Percentiles rank a stretch among this genome's conserved stretches.
Evolutionary conservation across 148 eudicot genomes (phyloP).

Genomic region (Chenopodium berlandieri): DNA sequence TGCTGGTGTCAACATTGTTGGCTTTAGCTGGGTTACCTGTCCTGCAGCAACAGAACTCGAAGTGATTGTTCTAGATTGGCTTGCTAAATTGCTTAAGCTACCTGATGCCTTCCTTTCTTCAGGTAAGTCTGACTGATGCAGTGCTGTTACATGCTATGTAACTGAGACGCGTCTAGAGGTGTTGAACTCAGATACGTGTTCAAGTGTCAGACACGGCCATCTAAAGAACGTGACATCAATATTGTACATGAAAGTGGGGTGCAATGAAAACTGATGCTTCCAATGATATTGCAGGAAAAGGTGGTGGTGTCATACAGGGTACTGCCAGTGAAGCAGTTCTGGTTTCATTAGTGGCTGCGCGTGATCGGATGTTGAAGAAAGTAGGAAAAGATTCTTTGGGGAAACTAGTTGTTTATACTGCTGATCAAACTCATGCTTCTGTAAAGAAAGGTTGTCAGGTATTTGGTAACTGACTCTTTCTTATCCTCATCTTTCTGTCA

Average conservation of each 20-base stretch:
- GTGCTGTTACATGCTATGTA: neutral
- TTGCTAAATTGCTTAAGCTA: constrained; percentile 73
- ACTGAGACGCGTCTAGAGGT: neutral
- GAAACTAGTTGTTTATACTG: constrained; percentile 76
- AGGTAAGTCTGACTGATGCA: constrained; percentile 36
- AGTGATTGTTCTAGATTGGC: constrained; percentile 94
- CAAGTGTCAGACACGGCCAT: neutral
- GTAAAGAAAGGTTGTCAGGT: constrained; percentile 91
- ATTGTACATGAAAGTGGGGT: neutral
- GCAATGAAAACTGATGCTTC: neutral
- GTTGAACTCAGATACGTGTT: neutral
- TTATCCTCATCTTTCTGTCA: neutral
- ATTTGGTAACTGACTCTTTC: neutral
- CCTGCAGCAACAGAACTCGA: constrained; percentile 99
- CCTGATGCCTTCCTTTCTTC: constrained; percentile 78
- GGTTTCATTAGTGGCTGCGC: constrained; percentile 86
- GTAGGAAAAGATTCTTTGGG: constrained; percentile 69
- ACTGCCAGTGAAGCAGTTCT: constrained; percentile 97
- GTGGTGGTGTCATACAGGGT: constrained; percentile 98
- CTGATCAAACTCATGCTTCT: constrained; percentile 93
- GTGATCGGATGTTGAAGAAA: constrained; percentile 70
- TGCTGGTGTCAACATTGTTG: constrained; percentile 91
- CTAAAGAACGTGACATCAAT: neutral
- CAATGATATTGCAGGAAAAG: constrained; percentile 51
- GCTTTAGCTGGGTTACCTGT: constrained; percentile 94